These are phyloP conservation scores for Cutaneotrichosporon cyanovorans DNA, from an alignment of 1,284 basidiomycete genomes.

Conservation along the genomic window DNA sequence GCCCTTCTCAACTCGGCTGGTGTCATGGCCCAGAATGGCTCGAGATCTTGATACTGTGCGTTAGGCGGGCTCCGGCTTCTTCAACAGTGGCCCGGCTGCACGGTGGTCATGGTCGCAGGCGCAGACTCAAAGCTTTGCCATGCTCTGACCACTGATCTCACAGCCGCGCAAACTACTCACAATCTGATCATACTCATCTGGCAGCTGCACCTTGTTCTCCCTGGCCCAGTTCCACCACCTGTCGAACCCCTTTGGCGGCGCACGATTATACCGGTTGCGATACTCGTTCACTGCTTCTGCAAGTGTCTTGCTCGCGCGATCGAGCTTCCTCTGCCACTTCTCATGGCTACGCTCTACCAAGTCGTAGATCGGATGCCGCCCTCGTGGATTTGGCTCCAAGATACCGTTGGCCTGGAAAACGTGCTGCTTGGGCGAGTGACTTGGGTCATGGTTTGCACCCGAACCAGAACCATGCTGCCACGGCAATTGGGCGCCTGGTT, in stretches of 20 bases:
- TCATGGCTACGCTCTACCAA: constrained; percentile 38
- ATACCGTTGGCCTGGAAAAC: constrained; percentile 33
- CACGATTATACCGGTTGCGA: constrained; percentile 38
- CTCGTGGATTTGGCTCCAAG: constrained; percentile 31
- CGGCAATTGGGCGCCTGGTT: no score
- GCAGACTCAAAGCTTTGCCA: no score
- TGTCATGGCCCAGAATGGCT: constrained; percentile 38
- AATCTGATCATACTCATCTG: constrained; percentile 45
- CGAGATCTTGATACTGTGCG: constrained; percentile 26
- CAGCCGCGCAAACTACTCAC: constrained; percentile 23
- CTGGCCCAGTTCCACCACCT: constrained; percentile 37
- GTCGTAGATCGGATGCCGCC: constrained; percentile 44
- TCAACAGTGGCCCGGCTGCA: no score
- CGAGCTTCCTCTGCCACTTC: constrained; percentile 44
- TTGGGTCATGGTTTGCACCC: no score
- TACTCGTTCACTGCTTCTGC: constrained; percentile 45
- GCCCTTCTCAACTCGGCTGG: constrained; percentile 23
- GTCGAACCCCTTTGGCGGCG: constrained; percentile 44
- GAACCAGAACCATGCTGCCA: no score
- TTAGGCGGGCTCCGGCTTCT: no score
- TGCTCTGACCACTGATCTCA: no score
- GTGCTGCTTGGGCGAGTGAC: constrained; percentile 10
- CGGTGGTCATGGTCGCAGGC: no score
- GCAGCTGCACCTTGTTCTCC: constrained; percentile 33
- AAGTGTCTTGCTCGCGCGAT: constrained; percentile 43